Conservation (phyloP, 257 asterid species). For the Echium plantagineum region DNA sequence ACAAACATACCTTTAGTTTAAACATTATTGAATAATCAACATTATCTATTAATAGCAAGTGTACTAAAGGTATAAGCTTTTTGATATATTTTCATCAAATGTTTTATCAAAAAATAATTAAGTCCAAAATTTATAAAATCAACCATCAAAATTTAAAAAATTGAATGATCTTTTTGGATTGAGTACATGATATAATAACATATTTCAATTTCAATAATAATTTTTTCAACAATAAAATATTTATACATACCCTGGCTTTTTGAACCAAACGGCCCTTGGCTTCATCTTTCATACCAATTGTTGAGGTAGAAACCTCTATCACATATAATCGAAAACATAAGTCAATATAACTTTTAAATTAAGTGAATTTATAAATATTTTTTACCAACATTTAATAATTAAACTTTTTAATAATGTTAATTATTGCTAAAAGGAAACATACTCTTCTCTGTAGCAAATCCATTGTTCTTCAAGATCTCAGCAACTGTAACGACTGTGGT, state of each 20-base stretch:
- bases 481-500: constrained; percentile 87
- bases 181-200: too few species aligned
- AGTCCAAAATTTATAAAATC: not conserved
- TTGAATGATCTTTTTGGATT: too few species aligned
- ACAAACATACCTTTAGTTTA: too few species aligned
- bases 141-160: too few species aligned
- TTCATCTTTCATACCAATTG: constrained; percentile 78
- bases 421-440: constrained; percentile 1
- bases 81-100: too few species aligned
- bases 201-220: too few species aligned
- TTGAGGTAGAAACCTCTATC: constrained; percentile 62
- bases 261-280: constrained; percentile 73
- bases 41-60: too few species aligned
- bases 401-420: not conserved
- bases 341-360: not conserved
- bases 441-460: constrained; percentile 80
- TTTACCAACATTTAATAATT: not conserved
- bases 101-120: too few species aligned
- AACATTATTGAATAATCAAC: too few species aligned
- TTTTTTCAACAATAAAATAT: not conserved
- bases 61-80: too few species aligned
- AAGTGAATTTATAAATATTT: not conserved
- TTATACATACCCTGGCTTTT: constrained; percentile 65
- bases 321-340: not conserved
- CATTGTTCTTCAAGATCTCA: constrained; percentile 81